These are phyloP conservation scores for Acorus calamus DNA, from an alignment of 106 monocot genomes.

Conservation along the genomic window DNA sequence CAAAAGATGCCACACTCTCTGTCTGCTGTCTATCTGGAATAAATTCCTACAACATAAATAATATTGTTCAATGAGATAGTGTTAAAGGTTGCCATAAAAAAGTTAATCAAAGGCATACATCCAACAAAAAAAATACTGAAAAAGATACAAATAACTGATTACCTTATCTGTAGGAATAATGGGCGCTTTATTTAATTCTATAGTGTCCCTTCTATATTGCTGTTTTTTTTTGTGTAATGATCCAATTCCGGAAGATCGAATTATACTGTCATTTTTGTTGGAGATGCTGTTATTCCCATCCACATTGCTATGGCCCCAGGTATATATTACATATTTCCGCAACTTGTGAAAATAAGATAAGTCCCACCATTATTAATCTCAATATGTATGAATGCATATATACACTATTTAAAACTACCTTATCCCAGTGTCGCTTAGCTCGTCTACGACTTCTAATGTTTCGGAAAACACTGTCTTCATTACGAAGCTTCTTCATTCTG, in stretches of 20 bases:
- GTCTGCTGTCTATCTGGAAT: too few relatives aligned
- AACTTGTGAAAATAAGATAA: slow-evolving; percentile 22
- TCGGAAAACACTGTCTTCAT: slow-evolving; percentile 48
- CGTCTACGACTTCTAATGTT: slow-evolving; percentile 32
- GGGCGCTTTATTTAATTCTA: slow-evolving; percentile 9
- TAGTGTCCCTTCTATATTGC: slow-evolving; percentile 10
- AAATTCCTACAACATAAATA: too few relatives aligned
- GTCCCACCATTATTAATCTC: not conserved
- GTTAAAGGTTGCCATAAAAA: too few relatives aligned
- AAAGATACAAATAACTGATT: not conserved
- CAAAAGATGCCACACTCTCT: too few relatives aligned
- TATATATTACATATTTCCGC: slow-evolving; percentile 75
- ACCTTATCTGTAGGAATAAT: slow-evolving; percentile 16
- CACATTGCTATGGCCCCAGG: slow-evolving; percentile 61
- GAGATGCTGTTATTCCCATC: slow-evolving; percentile 16
- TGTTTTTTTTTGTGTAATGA: slow-evolving; percentile 26
- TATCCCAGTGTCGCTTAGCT: slow-evolving; percentile 66
- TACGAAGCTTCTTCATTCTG: slow-evolving; percentile 54
- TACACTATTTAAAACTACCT: slow-evolving; percentile 22
- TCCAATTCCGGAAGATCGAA: slow-evolving; percentile 23
- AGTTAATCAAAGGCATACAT: too few relatives aligned
- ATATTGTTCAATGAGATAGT: too few relatives aligned
- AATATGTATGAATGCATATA: not conserved
- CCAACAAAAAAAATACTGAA: too few relatives aligned
- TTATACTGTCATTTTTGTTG: slow-evolving; percentile 13